Conservation (phyloP, 371 early-diverging fungal genomes). For the Rhizopus microsporus region DNA sequence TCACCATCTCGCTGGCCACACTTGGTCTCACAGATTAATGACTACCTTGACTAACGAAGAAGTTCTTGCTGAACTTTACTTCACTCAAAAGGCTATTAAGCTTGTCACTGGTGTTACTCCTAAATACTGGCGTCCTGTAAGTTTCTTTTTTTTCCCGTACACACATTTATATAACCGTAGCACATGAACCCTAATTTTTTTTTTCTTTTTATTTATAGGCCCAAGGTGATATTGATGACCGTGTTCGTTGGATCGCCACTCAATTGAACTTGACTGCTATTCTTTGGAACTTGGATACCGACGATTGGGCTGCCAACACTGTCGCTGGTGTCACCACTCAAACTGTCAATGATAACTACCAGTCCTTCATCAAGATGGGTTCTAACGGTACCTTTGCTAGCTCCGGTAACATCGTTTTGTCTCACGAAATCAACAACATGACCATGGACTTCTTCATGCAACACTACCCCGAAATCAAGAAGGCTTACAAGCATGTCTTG, state of each 20-base stretch:
- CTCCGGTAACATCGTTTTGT: slow-evolving; percentile 47
- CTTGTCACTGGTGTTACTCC: slow-evolving; percentile 59
- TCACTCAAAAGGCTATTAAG: slow-evolving; percentile 54
- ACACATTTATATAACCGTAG: not conserved
- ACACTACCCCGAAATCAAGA: slow-evolving; percentile 41
- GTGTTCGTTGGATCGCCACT: slow-evolving; percentile 57
- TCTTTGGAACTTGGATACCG: slow-evolving; percentile 52
- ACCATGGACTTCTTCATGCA: slow-evolving; percentile 45
- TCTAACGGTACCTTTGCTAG: slow-evolving; percentile 41
- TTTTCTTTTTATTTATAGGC: slow-evolving; percentile 29
- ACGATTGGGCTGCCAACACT: slow-evolving; percentile 47
- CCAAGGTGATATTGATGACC: slow-evolving; percentile 55
- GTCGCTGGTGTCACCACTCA: slow-evolving; percentile 37
- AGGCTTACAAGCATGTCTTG: slow-evolving; percentile 38
- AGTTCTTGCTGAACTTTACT: slow-evolving; percentile 57
- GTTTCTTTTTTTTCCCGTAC: slow-evolving; percentile 4
- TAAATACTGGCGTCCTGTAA: slow-evolving; percentile 60
- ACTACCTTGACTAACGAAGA: slow-evolving; percentile 53
- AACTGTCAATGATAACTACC: slow-evolving; percentile 40
- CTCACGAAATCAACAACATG: slow-evolving; percentile 48
- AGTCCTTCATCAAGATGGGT: slow-evolving; percentile 46
- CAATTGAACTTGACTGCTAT: slow-evolving; percentile 51
- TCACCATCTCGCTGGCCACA: slow-evolving; percentile 51
- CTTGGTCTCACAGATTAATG: slow-evolving; percentile 61
- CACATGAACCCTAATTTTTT: not conserved